phyloP scores from a whole-genome alignment of 371 early-diverging fungal species.

The Fennellomyces sp. region DNA sequence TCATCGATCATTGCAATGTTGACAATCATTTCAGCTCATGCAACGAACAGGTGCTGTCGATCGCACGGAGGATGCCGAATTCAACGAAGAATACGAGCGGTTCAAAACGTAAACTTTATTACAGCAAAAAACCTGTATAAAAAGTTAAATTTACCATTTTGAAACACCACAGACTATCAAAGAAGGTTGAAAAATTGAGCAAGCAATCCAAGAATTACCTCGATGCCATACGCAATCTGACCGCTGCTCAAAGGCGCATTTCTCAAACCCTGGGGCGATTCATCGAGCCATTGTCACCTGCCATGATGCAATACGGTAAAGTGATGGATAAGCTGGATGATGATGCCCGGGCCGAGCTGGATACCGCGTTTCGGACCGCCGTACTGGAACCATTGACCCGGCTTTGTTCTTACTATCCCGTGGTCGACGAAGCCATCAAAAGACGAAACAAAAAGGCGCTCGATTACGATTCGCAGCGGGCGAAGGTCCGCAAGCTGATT shows the following conservation, averaged over 20 bases:
- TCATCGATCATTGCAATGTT: too few relatives aligned
- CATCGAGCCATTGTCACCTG: conserved; percentile 21
- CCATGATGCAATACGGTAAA: conserved; percentile 61
- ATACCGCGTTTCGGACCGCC: conserved; percentile 74
- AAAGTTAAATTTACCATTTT: not conserved
- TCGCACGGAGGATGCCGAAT: conserved; percentile 80
- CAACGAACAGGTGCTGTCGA: conserved; percentile 71
- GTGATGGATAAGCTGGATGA: conserved; percentile 72
- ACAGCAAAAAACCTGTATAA: too few relatives aligned
- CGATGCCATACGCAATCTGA: conserved; percentile 75
- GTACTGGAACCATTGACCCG: conserved; percentile 87
- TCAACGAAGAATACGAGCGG: conserved; percentile 81
- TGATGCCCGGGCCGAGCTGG: conserved; percentile 65
- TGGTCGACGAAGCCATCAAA: conserved; percentile 85
- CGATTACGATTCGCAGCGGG: conserved; percentile 82
- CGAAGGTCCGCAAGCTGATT: conserved; percentile 73
- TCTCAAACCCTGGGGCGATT: conserved; percentile 67
- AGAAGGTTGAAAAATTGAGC: conserved; percentile 77
- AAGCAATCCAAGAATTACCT: conserved; percentile 88
- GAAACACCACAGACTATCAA: conserved; percentile 65
- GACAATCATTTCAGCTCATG: conserved; percentile 46
- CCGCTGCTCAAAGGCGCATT: conserved; percentile 68
- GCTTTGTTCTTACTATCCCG: conserved; percentile 85
- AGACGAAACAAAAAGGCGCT: conserved; percentile 82
- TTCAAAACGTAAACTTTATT: conserved; percentile 60